Evolutionary conservation across 257 asterid genomes (phyloP).

Genomic region (Nicotiana paniculata): DNA sequence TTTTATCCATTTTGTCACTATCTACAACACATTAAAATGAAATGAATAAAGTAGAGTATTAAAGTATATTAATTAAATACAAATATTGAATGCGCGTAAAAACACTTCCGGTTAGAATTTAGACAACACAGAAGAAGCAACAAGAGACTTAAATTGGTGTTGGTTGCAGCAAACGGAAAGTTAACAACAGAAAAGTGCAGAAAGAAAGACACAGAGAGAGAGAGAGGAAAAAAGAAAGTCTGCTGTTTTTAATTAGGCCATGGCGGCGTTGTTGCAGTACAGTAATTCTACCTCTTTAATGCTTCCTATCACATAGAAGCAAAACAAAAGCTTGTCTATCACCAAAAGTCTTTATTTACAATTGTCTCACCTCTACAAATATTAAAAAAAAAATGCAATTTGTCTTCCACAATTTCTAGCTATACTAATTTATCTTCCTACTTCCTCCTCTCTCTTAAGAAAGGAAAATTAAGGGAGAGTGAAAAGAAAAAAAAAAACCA

Average conservation of each 20-base stretch:
- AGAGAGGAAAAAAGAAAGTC: neutral
- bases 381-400: too few species aligned
- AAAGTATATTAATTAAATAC: too few species aligned
- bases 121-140: neutral
- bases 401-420: neutral
- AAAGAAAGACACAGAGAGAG: neutral
- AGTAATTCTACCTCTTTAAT: neutral
- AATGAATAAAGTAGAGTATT: too few species aligned
- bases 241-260: neutral
- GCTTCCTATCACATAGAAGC: neutral
- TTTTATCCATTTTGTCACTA: too few species aligned
- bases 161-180: neutral
- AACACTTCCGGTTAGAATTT: too few species aligned
- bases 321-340: neutral
- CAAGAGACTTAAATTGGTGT: neutral
- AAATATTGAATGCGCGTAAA: too few species aligned
- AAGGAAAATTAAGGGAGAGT: neutral
- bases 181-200: neutral
- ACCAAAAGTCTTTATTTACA: too few species aligned
- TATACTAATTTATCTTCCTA: neutral
- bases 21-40: too few species aligned
- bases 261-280: slow-evolving; percentile 7
- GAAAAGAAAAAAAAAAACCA: neutral
- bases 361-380: too few species aligned
- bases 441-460: neutral